A percentile compares a stretch with the other conserved stretches of the same genome.
Evolutionary conservation across 371 early-diverging fungal genomes (phyloP).

Genomic region (Enterocytospora artemiae): DNA sequence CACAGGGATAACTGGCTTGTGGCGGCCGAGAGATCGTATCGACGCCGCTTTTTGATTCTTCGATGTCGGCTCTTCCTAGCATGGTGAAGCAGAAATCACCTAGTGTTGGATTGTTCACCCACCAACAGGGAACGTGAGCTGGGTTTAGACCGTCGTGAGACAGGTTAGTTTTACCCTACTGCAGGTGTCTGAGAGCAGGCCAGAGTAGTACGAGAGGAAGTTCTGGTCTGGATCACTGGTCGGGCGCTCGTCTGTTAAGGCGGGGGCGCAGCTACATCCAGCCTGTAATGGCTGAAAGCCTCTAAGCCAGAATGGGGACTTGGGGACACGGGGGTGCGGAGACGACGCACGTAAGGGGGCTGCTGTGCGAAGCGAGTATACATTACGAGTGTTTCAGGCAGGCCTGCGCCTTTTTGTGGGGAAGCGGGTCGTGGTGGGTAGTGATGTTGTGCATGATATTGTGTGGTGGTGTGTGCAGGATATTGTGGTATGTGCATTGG

Average conservation of each 20-base stretch:
- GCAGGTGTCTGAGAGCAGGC: slow-evolving; percentile 60
- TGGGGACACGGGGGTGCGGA: slow-evolving; percentile 13
- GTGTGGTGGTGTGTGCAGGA: no score
- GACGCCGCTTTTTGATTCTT: slow-evolving; percentile 66
- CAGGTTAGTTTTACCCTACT: slow-evolving; percentile 66
- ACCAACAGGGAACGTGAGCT: slow-evolving; percentile 64
- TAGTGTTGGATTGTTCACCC: slow-evolving; percentile 65
- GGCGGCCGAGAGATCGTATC: slow-evolving; percentile 64
- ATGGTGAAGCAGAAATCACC: slow-evolving; percentile 62
- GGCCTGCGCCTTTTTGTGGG: no score
- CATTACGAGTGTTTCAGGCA: slow-evolving; percentile 11
- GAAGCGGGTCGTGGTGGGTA: no score
- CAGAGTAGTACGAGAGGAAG: slow-evolving; percentile 63
- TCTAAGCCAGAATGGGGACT: slow-evolving; percentile 60
- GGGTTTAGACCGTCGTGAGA: slow-evolving; percentile 66
- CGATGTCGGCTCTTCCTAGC: slow-evolving; percentile 66
- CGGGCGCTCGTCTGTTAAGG: slow-evolving; percentile 59
- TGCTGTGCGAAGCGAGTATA: slow-evolving; percentile 22
- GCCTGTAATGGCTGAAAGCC: slow-evolving; percentile 62
- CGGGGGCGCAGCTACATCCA: slow-evolving; percentile 61
- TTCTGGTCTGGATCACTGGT: slow-evolving; percentile 61
- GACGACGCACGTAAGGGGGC: slow-evolving; percentile 7
- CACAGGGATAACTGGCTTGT: slow-evolving; percentile 66
- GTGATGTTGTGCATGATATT: no score
- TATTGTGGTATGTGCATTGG: no score